These are phyloP conservation scores for Petunia axillaris DNA, from an alignment of 257 asterid species.

Conservation along the genomic window DNA sequence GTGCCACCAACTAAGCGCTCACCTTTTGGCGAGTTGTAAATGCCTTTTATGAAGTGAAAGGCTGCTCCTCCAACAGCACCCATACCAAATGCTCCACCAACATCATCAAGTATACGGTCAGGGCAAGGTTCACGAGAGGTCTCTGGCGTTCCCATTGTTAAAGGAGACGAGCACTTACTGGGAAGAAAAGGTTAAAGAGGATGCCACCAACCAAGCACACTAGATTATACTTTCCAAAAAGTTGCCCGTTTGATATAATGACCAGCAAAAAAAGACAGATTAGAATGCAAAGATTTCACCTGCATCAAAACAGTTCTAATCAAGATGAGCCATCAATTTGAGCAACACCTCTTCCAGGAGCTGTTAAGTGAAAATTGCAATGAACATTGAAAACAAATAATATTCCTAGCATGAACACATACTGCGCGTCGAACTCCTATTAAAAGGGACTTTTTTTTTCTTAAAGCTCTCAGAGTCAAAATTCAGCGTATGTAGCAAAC, in stretches of 20 bases:
- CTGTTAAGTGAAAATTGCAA: background rate
- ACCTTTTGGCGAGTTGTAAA: slow-evolving; percentile 78
- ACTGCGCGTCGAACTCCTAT: background rate
- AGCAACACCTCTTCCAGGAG: background rate
- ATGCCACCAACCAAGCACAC: slow-evolving; percentile 1
- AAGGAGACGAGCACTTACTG: background rate
- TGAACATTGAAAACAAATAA: background rate
- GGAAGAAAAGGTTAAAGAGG: background rate
- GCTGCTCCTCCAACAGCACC: slow-evolving; percentile 90
- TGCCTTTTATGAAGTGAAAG: slow-evolving; percentile 84
- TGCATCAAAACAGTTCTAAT: slow-evolving; percentile 1
- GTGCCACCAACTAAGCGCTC: slow-evolving; percentile 78
- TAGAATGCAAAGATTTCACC: slow-evolving; percentile 10
- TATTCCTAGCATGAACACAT: background rate
- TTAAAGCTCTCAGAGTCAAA: background rate
- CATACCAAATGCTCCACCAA: slow-evolving; percentile 90
- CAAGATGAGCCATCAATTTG: background rate
- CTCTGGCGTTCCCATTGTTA: slow-evolving; percentile 80
- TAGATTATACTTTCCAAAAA: background rate
- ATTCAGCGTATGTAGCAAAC: slow-evolving; percentile 1
- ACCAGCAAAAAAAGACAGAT: background rate
- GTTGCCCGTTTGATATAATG: background rate
- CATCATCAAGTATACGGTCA: slow-evolving; percentile 85
- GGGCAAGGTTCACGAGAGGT: slow-evolving; percentile 95
- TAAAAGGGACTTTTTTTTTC: background rate